Evolutionary conservation across 805 yeast species (phyloP), one percentile per base, ranked within the genome.

Genomic region (Komagataella populi): DNA sequence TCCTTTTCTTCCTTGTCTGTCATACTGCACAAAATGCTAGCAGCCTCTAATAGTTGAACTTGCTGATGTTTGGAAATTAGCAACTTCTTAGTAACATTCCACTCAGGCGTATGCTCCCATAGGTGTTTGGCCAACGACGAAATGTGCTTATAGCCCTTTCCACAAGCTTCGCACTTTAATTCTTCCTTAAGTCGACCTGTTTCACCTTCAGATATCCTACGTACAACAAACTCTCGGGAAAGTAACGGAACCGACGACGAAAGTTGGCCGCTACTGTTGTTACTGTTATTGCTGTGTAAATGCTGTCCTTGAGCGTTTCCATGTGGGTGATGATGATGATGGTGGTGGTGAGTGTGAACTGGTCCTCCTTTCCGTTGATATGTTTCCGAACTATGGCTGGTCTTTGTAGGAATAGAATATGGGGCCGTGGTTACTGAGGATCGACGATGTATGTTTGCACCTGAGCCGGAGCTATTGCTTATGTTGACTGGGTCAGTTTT

Each of bases 41-140:
- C 88, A 30, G 87, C 87, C 60, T 82, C 95, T 49, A 86, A 70
- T 44, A 86, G 70, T 66, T 86, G 95, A 14, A 87, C 95, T 63
- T 86, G 95, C 65, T 86, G 95, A 66, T 86, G 95, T 64, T 86
- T 86, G n/a, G 87, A 82, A 44, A 88, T 86, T 44, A 84, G 70
- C 51, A 87, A 70, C 63, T 84, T 85, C 57, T 86, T 83, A 3
- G 96, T 88, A 63, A 83, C 83, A 59, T 81, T 85, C 96, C 96
- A 87, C 62, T 88, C 96, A 0, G 96, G 95, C 0, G 96, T 87
- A 64, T 87, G 96, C 62, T 87, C 96, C 96, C 96, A 87, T 45
- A 87, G 67, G 67, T 87, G 95, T 64, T 87, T 87, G 2, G 95
- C 93, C 54, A 87, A 72, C n/a, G 90, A 83, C 1, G 89, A 81